A percentile compares a stretch with the other conserved stretches of the same genome.
These are phyloP conservation scores for Cyberlindnera mrakii DNA, from an alignment of 805 yeast genomes.

Conservation along the genomic window DNA sequence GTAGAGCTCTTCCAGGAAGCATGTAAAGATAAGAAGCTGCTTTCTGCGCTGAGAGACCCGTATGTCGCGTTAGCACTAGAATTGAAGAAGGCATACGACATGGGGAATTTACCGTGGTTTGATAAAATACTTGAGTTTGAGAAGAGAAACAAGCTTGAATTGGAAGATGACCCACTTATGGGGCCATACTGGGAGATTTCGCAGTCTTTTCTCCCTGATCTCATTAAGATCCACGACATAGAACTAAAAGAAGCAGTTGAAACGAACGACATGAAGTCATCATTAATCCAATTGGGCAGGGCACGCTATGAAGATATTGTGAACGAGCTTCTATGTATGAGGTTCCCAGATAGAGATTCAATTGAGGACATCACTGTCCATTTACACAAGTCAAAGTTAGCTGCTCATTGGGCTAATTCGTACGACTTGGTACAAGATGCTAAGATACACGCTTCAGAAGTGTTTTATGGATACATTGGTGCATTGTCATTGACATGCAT, in stretches of 20 bases:
- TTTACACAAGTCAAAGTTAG: not conserved
- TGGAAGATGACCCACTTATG: not conserved
- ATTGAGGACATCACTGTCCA: not conserved
- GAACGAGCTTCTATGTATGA: not conserved
- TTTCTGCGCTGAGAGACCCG: not conserved
- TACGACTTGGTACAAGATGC: not conserved
- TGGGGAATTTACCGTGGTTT: constrained; percentile 4
- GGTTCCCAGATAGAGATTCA: constrained; percentile 2
- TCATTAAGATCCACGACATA: constrained; percentile 1
- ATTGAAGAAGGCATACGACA: constrained; percentile 5
- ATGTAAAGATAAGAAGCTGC: not conserved
- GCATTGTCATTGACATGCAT: constrained; percentile 1
- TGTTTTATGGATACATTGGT: constrained; percentile 4
- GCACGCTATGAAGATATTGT: constrained; percentile 1
- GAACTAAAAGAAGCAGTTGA: not conserved
- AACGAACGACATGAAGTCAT: not conserved
- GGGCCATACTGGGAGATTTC: constrained; percentile 1
- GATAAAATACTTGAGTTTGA: constrained; percentile 2
- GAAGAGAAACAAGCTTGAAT: not conserved
- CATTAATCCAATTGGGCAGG: constrained; percentile 1
- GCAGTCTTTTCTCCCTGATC: not conserved
- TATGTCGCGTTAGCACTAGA: constrained; percentile 4
- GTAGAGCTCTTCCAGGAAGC: constrained; percentile 1
- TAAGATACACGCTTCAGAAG: not conserved
- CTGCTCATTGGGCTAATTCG: constrained; percentile 1